Evolutionary conservation across 345 rosid species (phyloP), one percentile per base, ranked within the genome.

Genomic region (Schrenkiella parvula): DNA sequence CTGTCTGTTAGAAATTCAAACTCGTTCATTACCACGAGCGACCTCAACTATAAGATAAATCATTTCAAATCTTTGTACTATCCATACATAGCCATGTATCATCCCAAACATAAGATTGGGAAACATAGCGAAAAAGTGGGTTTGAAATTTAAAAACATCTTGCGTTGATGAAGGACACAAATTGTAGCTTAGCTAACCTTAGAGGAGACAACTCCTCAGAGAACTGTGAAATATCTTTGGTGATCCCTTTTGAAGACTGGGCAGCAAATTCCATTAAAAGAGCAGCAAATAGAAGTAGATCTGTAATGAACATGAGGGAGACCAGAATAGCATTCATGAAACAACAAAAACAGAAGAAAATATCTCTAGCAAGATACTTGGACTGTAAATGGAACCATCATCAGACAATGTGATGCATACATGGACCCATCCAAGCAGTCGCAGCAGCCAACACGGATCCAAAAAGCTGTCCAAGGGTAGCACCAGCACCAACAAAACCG

Each of bases 401-500:
- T 38, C 28, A 38, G 21, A 70, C 11, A 70, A 65, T 57, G 64
- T 26, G 44, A 37, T 29, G 76, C 96, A 11, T 87, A 93, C 98
- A 77, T 76, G 98, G 86, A 11, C 98, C 97, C 83, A 93, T 61
- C 91, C 96, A 87, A 51, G 96, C 93, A 90, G 90, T 80, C 47
- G 75, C 82, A 22, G 96, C 80, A 31, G 97, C 98, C 84, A 89
- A 89, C 62, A 93, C 81, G 2, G 96, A 93, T 31, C 98, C 98
- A 82, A 87, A 86, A 74, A 93, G 96, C 88, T 93, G 96, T 14
- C 98, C 98, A 43, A 93, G 87, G 13, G 98, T 93, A 55, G 98
- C 98, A 67, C 96, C 98, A 53, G 97, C 98, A 74, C 98, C 98
- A 61, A 90, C 84, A 86, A 93, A 89, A 64, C 97, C 98, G 38